Evolutionary conservation across 768 basidiomycete species (phyloP).

Genomic region (Russula lepida): DNA sequence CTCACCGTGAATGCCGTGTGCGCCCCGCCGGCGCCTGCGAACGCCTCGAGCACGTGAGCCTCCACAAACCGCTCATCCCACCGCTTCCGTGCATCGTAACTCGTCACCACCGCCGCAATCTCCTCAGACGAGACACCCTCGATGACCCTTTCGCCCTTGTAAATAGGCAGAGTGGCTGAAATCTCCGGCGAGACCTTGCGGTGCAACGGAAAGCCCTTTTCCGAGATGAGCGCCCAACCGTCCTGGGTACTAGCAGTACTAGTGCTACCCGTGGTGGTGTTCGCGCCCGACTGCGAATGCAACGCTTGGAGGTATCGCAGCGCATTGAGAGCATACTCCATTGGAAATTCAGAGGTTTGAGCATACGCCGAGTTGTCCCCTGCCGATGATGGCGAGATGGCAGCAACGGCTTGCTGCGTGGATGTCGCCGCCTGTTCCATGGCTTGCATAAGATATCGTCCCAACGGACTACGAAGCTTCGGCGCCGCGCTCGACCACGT

Average conservation of each 20-base stretch:
- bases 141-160: slow-evolving; percentile 84
- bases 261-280: slow-evolving; percentile 19
- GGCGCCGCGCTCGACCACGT: slow-evolving; percentile 51
- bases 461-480: slow-evolving; percentile 58
- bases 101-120: slow-evolving; percentile 62
- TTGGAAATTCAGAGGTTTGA: slow-evolving; percentile 48
- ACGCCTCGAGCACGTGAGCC: slow-evolving; percentile 62
- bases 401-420: slow-evolving; percentile 71
- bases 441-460: slow-evolving; percentile 64
- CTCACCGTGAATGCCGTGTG: slow-evolving; percentile 63
- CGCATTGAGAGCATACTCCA: slow-evolving; percentile 78
- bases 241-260: slow-evolving; percentile 25
- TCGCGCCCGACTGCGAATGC: slow-evolving; percentile 41
- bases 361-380: slow-evolving; percentile 40
- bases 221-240: slow-evolving; percentile 72
- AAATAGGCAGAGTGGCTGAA: slow-evolving; percentile 73
- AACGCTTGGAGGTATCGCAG: slow-evolving; percentile 72
- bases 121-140: slow-evolving; percentile 94
- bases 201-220: slow-evolving; percentile 69
- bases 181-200: slow-evolving; percentile 69
- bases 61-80: slow-evolving; percentile 87
- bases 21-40: slow-evolving; percentile 50
- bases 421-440: slow-evolving; percentile 66
- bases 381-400: slow-evolving; percentile 51
- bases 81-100: slow-evolving; percentile 59